These are phyloP conservation scores for Stephania japonica DNA, from an alignment of 164 flowering plant species.

Conservation along the genomic window DNA sequence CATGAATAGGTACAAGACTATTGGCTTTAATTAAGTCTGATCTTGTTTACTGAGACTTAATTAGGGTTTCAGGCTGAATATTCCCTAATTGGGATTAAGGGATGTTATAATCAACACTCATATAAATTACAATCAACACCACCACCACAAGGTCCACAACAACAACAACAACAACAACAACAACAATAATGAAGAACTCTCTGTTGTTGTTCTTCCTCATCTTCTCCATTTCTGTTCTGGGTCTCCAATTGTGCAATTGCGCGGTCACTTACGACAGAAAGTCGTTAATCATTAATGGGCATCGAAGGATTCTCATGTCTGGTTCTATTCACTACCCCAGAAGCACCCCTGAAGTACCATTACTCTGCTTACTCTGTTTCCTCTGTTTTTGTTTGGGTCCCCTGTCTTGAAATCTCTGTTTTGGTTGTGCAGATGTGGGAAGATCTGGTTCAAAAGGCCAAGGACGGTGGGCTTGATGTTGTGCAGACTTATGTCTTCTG, in stretches of 20 bases:
- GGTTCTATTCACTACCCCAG: constrained; percentile 91
- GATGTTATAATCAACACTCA: background rate
- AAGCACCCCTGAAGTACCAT: constrained; percentile 78
- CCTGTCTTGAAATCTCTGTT: background rate
- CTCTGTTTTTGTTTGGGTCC: background rate
- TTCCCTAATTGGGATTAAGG: too few species aligned
- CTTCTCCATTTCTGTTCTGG: constrained; percentile 23
- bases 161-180: too few species aligned
- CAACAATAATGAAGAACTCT: too few species aligned
- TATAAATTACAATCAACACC: constrained; percentile 1
- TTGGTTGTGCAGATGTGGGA: constrained; percentile 68
- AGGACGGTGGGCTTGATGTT: constrained; percentile 77
- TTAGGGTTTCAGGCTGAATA: too few species aligned
- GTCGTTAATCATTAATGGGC: constrained; percentile 67
- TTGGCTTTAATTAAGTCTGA: too few species aligned
- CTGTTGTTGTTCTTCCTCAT: constrained; percentile 16
- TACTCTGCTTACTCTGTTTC: background rate
- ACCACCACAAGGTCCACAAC: too few species aligned
- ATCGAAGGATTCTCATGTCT: constrained; percentile 71
- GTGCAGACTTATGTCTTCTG: constrained; percentile 80
- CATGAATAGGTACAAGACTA: too few species aligned
- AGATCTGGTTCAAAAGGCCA: constrained; percentile 69
- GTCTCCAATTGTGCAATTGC: constrained; percentile 33
- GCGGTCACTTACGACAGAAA: constrained; percentile 64
- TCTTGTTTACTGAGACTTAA: too few species aligned